Evolutionary conservation across 345 rosid genomes (phyloP), one percentile per base, ranked within the genome.

Genomic region (Populus ilicifolia): DNA sequence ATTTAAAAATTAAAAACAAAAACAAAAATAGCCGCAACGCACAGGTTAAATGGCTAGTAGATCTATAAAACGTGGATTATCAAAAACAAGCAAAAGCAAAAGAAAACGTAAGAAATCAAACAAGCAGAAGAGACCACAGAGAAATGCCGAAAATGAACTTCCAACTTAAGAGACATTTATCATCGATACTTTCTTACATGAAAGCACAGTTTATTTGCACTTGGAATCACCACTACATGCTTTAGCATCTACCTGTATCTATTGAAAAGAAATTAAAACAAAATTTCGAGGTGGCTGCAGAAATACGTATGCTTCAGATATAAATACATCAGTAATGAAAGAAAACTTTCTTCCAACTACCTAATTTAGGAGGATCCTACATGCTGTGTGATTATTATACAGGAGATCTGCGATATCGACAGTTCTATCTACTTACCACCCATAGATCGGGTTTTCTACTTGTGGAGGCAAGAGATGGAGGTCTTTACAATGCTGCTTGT

Each of bases 401-500:
- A 80, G n/a, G 70, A 11, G 67, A 62, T 27, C 30, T 23, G 30
- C 6, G 35, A 12, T 23, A 70, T 62, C n/a, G 14, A 10, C n/a
- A 38, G 4, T 27, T 35, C n/a, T 17, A 29, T 69, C 50, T 35
- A 35, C 76, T 85, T 82, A 92, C 94, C 93, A 92, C 46, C 93
- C 92, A 82, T 90, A 90, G 39, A 92, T 85, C 16, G 97, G 97
- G 80, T 92, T 92, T 80, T 90, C 92, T 72, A 88, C 97, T 36
- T 87, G 94, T 25, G 97, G 94, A 5, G 98, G 96, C 84, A 91
- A 83, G 78, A 96, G 92, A 78, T 82, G 84, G 50, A 96, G 92
- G 84, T 96, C 97, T 82, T 91, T 92, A 80, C 93, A 87, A 52
- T 96, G 99, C 81, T 96, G 93, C 83, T 85, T 84, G 80, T 87